Base-by-base conservation (phyloP, 2,329 filamentous ascomycete species). In the Colletotrichum acutatum region DNA sequence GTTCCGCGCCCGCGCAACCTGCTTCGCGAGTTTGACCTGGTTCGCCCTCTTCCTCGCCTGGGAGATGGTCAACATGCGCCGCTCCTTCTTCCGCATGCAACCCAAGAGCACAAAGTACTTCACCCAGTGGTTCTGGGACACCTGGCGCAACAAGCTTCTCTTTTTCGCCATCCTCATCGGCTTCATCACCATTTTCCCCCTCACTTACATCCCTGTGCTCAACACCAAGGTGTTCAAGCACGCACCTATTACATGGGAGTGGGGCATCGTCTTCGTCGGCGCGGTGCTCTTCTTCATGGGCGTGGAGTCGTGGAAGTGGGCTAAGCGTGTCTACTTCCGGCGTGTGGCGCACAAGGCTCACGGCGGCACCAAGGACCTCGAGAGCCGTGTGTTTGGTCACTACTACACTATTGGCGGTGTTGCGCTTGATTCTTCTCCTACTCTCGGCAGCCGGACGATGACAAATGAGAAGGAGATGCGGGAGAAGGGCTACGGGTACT, bases 11-110 rank as follows among this genome's bases (percentile, higher is more conserved):
- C 90, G 93, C 7, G 91, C 91, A 0, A 93, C 92, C 1, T 92
- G 90, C 6, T 94, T 94, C 79, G 91, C 91, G 22, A 92, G 89
- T 75, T 84, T 94, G 68, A 94, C 92, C 1, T 94, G 92, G 92
- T 92, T 91, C 71, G 91, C 92, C 0, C 87, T 94, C 28, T 93
- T 94, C 84, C 86, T 94, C 11, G 93, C 92, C 0, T 94, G 92
- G 93, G 92, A 94, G 78, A 92, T 94, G 88, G 85, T 94, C 72
- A 87, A 93, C 75, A 87, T 93, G 84, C 90, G 92, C 30, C 88
- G 91, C 62, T 91, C 89, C 5, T 93, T 94, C 83, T 94, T 94
- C 87, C 87, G 89, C 76, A 93, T 94, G 90, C 88, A 93, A 76
- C 90, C 92, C 5, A 85, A 85, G 66, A 89, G 88, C 65, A 90